Base-by-base conservation (phyloP, 129 eudicot species). In the Flaveria linearis region DNA sequence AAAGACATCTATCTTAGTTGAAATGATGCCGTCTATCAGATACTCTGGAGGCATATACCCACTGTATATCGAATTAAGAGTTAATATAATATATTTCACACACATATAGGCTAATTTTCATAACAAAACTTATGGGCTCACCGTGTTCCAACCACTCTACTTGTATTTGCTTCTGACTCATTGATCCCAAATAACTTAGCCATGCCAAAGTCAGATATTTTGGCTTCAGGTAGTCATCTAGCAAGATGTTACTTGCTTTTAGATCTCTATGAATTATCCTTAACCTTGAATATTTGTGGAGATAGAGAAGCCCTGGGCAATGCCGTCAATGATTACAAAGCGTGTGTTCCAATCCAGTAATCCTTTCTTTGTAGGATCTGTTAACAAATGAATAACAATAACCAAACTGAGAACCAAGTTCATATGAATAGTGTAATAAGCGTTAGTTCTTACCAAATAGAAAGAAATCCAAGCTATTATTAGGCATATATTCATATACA, bases 31-130 rank as follows among this genome's bases (percentile, higher is more conserved):
- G 1, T 81, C 71, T 13, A 71, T 69, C 26, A 71, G 56, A 76
- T 81, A 81, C 69, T 81, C 85, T 18, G 81, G 85, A 18, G 81
- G 50, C 84, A 74, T 74, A 60, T 78, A 78, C 22, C 76, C 82
- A 70, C 82, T 70, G 65, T 11, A 60, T 57, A 70, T 45, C 14
- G n/a, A 57, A 78, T 13, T 64, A 70, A 58, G 52, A 25, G 13
- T 78, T 60, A 58, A 43, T n/a, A 36, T 1, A 7, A 36, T 33
- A 64, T 16, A 15, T 1, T 30, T 30, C 2, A 22, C 15, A 0
- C 23, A 23, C 23, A 22, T 9, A 11, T 30, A 62, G 4, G 5
- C 16, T 14, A 16, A 16, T 64, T 1, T 0, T 36, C 47, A 64
- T 9, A 66, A 33, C 2, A 56, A 4, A 42, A 28, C 39, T 81